phyloP scores from a whole-genome alignment of 306 rosid species.

The Geum urbanum region DNA sequence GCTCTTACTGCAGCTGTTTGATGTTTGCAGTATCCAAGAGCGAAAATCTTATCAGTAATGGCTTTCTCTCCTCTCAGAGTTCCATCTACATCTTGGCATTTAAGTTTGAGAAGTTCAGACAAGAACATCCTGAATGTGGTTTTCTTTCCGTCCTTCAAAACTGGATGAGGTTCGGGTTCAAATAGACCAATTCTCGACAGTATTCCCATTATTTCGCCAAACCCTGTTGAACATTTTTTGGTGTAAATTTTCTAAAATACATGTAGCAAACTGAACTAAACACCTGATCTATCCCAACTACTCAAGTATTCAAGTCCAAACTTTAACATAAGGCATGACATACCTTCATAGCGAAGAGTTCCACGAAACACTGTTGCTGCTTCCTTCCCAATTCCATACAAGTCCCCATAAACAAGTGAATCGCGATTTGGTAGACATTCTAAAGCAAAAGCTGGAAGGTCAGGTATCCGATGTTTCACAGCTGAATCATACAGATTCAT shows the following conservation, averaged over 20 bases:
- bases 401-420: conserved; percentile 72
- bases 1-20: conserved; percentile 52
- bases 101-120: conserved; percentile 58
- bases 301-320: conserved; percentile 4
- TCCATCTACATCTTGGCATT: conserved; percentile 26
- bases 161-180: conserved; percentile 47
- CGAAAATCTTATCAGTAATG: conserved; percentile 47
- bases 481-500: conserved; percentile 73
- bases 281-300: background rate
- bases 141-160: conserved; percentile 47
- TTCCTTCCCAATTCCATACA: conserved; percentile 74
- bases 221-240: conserved; percentile 44
- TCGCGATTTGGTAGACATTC: conserved; percentile 89
- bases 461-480: conserved; percentile 53
- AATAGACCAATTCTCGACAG: conserved; percentile 79
- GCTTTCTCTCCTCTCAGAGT: conserved; percentile 47
- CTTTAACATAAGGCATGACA: conserved; percentile 12
- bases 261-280: background rate
- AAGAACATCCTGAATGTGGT: conserved; percentile 56
- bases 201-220: conserved; percentile 78
- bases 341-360: conserved; percentile 96
- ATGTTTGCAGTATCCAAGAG: conserved; percentile 63
- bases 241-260: background rate
- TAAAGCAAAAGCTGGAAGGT: conserved; percentile 88
- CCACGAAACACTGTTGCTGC: conserved; percentile 88